Percentiles rank a stretch among this genome's conserved stretches.
phyloP scores from a whole-genome alignment of 179 eudicot species.

The Monotropa hypopitys region DNA sequence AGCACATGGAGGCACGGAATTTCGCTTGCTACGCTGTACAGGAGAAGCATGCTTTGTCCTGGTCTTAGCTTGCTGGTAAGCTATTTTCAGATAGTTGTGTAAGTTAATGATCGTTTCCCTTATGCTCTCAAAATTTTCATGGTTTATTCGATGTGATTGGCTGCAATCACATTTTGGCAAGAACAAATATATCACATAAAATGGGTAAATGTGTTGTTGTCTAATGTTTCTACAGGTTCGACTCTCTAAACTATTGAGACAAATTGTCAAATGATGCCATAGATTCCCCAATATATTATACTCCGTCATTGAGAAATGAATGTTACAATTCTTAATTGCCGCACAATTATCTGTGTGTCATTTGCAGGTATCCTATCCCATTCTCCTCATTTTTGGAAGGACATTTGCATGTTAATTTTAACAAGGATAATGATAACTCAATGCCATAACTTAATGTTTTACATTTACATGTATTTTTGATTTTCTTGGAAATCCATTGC shows the following conservation, averaged over 20 bases:
- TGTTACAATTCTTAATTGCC: not conserved
- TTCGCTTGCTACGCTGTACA: conserved; percentile 76
- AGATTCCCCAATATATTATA: not conserved
- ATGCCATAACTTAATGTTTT: not conserved
- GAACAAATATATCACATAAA: not conserved
- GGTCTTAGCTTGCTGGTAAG: conserved; percentile 83
- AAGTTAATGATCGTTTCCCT: not conserved
- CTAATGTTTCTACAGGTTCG: not conserved
- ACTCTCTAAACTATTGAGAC: not conserved
- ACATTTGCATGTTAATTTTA: not conserved
- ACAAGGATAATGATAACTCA: not conserved
- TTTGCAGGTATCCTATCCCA: not conserved
- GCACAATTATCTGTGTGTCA: not conserved
- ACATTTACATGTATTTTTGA: not conserved
- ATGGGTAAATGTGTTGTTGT: not conserved
- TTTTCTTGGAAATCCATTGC: not conserved
- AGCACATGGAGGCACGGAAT: conserved; percentile 97
- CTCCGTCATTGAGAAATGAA: not conserved
- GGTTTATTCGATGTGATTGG: not conserved
- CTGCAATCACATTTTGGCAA: not conserved
- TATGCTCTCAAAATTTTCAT: not conserved
- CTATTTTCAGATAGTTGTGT: not conserved
- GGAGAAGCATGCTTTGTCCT: conserved; percentile 73
- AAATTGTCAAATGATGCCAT: not conserved
- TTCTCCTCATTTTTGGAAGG: not conserved